phyloP scores from a whole-genome alignment of 1,139 yeast species.

The Protomyces gravidus region DNA sequence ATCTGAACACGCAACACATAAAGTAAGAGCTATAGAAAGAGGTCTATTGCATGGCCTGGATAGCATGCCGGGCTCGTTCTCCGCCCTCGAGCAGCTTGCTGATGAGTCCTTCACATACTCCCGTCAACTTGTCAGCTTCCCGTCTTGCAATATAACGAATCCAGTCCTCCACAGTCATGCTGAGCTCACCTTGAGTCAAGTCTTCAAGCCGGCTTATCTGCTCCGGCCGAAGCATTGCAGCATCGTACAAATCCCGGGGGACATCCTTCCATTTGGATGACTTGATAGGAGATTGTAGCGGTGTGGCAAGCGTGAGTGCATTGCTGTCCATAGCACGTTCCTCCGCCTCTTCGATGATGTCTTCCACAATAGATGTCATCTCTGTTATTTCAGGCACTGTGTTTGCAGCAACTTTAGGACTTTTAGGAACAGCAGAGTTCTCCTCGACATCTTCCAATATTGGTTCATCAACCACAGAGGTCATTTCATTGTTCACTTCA shows the following conservation, averaged over 20 bases:
- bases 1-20: too few species aligned
- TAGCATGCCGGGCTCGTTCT: constrained; percentile 35
- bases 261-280: constrained; percentile 43
- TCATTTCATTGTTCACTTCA: neutral
- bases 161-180: constrained; percentile 71
- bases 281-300: neutral
- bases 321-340: neutral
- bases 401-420: neutral
- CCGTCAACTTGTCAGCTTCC: constrained; percentile 39
- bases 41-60: neutral
- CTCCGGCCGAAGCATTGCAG: constrained; percentile 43
- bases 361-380: neutral
- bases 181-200: constrained; percentile 54
- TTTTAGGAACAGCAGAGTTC: neutral
- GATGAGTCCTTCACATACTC: constrained; percentile 41
- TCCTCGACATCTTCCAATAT: neutral
- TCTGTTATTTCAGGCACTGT: neutral
- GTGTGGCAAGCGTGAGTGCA: neutral
- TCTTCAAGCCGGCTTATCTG: neutral
- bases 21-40: too few species aligned
- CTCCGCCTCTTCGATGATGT: neutral
- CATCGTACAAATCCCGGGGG: constrained; percentile 43
- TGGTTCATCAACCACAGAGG: neutral
- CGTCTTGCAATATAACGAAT: constrained; percentile 46
- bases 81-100: constrained; percentile 37